Evolutionary conservation across 148 eudicot genomes (phyloP).

Genomic region (Heliamphora exappendiculata): DNA sequence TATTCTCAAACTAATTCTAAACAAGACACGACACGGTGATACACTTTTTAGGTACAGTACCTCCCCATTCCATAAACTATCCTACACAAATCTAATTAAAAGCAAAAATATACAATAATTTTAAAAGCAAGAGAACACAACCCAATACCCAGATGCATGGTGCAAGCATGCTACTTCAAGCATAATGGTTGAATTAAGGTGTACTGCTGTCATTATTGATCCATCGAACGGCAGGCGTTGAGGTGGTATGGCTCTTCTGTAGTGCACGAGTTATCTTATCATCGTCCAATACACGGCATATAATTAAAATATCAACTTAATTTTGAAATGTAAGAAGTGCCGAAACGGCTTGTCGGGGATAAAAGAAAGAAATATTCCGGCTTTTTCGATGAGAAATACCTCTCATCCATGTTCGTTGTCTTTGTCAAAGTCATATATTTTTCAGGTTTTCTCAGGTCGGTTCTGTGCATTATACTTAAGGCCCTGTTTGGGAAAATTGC

Average conservation of each 20-base stretch:
- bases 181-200: neutral
- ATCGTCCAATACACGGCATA: neutral
- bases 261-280: neutral
- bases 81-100: neutral
- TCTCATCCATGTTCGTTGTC: slow-evolving; percentile 20
- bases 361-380: slow-evolving; percentile 10
- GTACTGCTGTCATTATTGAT: neutral
- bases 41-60: no score
- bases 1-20: no score
- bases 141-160: neutral
- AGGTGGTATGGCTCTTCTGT: neutral
- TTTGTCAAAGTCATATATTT: slow-evolving; percentile 10
- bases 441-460: neutral
- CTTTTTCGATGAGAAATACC: neutral
- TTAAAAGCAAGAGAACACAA: neutral
- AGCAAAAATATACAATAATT: neutral
- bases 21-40: no score
- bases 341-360: slow-evolving; percentile 7
- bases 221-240: neutral
- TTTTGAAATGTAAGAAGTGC: neutral
- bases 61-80: no score
- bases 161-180: neutral
- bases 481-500: no score
- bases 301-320: no score
- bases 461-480: neutral